phyloP scores from a whole-genome alignment of 1,139 yeast genomes.

The Scheffersomyces lignicola region DNA sequence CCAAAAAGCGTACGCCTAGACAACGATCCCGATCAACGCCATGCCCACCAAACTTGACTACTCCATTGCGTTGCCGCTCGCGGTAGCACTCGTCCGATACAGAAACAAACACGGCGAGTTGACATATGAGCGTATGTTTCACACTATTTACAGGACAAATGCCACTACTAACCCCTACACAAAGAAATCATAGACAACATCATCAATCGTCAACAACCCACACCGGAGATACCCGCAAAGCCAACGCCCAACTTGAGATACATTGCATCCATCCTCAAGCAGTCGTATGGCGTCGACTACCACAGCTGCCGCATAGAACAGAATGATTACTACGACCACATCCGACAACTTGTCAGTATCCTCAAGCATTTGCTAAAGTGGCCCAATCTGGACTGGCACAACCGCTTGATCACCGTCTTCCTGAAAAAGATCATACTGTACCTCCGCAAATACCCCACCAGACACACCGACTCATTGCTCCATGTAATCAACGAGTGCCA shows the following conservation, averaged over 20 bases:
- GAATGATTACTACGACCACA: neutral
- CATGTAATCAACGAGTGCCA: neutral
- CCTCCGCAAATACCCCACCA: conserved; percentile 1
- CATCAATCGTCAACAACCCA: neutral
- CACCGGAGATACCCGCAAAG: too few species aligned
- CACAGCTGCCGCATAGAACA: neutral
- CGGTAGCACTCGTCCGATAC: conserved; percentile 11
- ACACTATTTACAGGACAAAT: neutral
- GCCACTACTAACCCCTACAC: too few species aligned
- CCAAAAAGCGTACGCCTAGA: too few species aligned
- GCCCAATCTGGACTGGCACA: conserved; percentile 9
- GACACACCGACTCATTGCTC: neutral
- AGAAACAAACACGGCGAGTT: conserved; percentile 5
- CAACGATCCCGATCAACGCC: neutral
- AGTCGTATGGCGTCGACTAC: conserved; percentile 1
- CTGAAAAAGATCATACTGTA: conserved; percentile 4
- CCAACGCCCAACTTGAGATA: neutral
- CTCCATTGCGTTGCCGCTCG: conserved; percentile 14
- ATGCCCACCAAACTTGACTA: conserved; percentile 3
- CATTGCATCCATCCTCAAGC: neutral
- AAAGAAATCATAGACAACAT: neutral
- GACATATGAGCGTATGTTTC: conserved; percentile 9
- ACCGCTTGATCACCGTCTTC: conserved; percentile 6
- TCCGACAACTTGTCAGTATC: conserved; percentile 1
- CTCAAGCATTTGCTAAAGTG: conserved; percentile 8